These are phyloP conservation scores for Eimeria maxima DNA, from an alignment of 169 alveolate genomes.

Conservation along the genomic window DNA sequence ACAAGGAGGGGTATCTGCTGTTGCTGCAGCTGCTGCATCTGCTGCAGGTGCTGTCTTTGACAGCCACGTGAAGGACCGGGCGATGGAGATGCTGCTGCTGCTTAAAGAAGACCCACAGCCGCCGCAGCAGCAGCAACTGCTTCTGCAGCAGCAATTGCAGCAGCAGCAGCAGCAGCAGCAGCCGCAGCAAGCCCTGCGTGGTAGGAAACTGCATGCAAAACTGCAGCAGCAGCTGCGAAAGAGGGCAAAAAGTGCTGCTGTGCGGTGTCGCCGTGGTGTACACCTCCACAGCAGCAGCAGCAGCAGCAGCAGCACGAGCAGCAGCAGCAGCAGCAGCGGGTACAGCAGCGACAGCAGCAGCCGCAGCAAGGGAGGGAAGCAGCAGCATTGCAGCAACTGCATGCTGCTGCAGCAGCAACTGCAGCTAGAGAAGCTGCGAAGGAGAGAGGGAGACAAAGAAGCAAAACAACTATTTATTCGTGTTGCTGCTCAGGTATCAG, in stretches of 20 bases:
- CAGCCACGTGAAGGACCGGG: slow-evolving; percentile 37
- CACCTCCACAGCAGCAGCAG: too few species aligned
- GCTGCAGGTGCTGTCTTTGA: slow-evolving; percentile 46
- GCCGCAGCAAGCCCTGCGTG: not conserved
- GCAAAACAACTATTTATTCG: slow-evolving; percentile 19
- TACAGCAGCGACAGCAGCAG: slow-evolving; percentile 52
- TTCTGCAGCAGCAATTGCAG: not conserved
- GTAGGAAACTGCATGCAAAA: too few species aligned
- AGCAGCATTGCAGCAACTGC: slow-evolving; percentile 20
- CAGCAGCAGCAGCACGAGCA: slow-evolving; percentile 11
- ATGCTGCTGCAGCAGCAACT: slow-evolving; percentile 35
- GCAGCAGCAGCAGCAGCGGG: slow-evolving; percentile 42
- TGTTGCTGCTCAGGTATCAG: not conserved
- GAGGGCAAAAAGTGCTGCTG: not conserved
- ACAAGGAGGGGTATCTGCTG: not conserved
- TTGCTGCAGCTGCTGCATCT: slow-evolving; percentile 64
- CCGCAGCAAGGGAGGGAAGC: not conserved
- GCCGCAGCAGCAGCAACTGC: slow-evolving; percentile 17
- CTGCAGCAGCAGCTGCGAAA: not conserved
- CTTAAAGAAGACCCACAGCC: slow-evolving; percentile 28
- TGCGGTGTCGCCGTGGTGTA: too few species aligned
- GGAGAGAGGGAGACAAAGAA: slow-evolving; percentile 27
- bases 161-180: not conserved
- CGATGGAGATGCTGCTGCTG: not conserved
- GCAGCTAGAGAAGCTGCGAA: not conserved